Percentiles rank a stretch among this genome's conserved stretches.
These are phyloP conservation scores for Corniculantispora saksenae DNA, from an alignment of 2,329 filamentous ascomycete genomes.

Conservation along the genomic window DNA sequence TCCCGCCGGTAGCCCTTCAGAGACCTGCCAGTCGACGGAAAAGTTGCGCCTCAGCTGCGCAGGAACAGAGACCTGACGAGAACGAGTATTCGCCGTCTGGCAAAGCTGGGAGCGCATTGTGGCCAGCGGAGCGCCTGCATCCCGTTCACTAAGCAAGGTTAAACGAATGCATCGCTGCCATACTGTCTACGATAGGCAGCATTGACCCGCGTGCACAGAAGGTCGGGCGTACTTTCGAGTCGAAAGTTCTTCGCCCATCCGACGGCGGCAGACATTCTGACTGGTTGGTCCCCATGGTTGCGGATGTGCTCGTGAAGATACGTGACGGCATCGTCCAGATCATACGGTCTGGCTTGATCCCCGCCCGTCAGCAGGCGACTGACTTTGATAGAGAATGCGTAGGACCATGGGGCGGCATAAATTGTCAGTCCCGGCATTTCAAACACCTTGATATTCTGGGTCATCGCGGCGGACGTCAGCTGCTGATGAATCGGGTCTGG, in stretches of 20 bases:
- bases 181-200: neutral
- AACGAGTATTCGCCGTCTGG: no score
- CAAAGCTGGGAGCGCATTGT: no score
- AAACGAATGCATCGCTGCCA: neutral
- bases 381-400: slow-evolving; percentile 26
- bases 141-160: no score
- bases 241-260: neutral
- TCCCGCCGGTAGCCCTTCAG: no score
- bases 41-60: no score
- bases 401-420: slow-evolving; percentile 26
- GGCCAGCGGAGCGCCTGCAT: no score
- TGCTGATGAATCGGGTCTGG: slow-evolving; percentile 2
- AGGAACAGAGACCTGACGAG: no score
- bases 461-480: slow-evolving; percentile 23
- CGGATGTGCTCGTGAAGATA: slow-evolving; percentile 24
- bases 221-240: neutral
- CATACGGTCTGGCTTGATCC: slow-evolving; percentile 23
- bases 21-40: no score
- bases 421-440: slow-evolving; percentile 24
- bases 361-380: slow-evolving; percentile 21
- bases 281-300: neutral
- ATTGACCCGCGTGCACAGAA: neutral
- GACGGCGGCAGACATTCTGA: neutral
- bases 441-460: slow-evolving; percentile 25
- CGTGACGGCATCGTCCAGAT: slow-evolving; percentile 25